Evolutionary conservation across 495 filamentous ascomycete species (phyloP).

Genomic region (Margaritispora aquatica): DNA sequence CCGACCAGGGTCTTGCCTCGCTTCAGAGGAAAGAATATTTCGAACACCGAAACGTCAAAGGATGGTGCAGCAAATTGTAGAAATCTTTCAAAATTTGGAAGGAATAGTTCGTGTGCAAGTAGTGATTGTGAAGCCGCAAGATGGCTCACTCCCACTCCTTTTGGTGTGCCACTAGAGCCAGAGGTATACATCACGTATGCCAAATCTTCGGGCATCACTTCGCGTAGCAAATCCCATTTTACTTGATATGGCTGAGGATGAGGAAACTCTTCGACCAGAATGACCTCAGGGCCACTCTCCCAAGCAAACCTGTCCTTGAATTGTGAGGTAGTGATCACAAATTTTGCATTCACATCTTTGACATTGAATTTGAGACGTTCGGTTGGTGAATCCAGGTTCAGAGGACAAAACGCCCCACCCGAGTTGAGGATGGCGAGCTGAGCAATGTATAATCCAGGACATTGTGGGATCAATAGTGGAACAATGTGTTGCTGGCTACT

Average conservation of each 20-base stretch:
- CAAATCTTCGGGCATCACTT: constrained; percentile 33
- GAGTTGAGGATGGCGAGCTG: constrained; percentile 68
- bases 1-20: constrained; percentile 65
- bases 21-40: constrained; percentile 77
- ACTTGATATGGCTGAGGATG: neutral
- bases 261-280: constrained; percentile 24
- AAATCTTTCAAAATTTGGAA: constrained; percentile 68
- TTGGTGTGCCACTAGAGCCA: constrained; percentile 82
- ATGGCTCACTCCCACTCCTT: constrained; percentile 78
- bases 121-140: constrained; percentile 67
- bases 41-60: constrained; percentile 85
- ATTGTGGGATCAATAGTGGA: constrained; percentile 67
- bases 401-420: constrained; percentile 74
- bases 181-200: constrained; percentile 93
- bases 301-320: constrained; percentile 28
- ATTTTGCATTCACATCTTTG: constrained; percentile 53
- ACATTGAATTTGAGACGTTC: constrained; percentile 72
- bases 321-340: constrained; percentile 45
- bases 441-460: constrained; percentile 62
- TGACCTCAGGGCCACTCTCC: constrained; percentile 27
- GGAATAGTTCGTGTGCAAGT: constrained; percentile 67
- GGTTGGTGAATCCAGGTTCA: constrained; percentile 62
- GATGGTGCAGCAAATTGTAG: constrained; percentile 84
- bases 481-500: constrained; percentile 41
- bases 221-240: neutral